A percentile compares a stretch with the other conserved stretches of the same genome.
Evolutionary conservation across 176 grass and related monocot species (phyloP).

Genomic region (Dactylis glomerata): DNA sequence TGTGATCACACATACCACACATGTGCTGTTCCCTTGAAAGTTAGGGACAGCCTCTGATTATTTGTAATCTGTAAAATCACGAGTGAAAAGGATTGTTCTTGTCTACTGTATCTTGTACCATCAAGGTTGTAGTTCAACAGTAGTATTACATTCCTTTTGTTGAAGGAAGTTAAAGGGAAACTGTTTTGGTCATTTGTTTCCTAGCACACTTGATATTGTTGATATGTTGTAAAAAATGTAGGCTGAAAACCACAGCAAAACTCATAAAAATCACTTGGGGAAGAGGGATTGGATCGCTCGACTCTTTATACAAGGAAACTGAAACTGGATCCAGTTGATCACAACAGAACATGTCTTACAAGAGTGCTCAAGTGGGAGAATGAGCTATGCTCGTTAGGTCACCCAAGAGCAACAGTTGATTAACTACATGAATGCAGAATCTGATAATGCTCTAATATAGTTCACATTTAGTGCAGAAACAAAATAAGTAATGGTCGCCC

Average conservation of each 20-base stretch:
- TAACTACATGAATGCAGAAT: neutral
- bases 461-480: neutral
- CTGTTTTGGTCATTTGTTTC: neutral
- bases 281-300: neutral
- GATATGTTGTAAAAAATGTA: neutral
- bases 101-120: slow-evolving; percentile 11
- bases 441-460: neutral
- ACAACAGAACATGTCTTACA: neutral
- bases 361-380: neutral
- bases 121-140: neutral
- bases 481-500: neutral
- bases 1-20: slow-evolving; percentile 23
- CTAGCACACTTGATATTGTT: neutral
- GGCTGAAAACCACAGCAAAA: neutral
- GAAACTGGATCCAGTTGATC: neutral
- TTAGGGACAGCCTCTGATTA: slow-evolving; percentile 15
- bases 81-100: neutral
- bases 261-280: neutral
- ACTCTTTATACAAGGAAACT: neutral
- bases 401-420: neutral
- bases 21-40: slow-evolving; percentile 38
- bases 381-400: neutral
- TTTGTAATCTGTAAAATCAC: slow-evolving; percentile 30
- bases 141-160: neutral
- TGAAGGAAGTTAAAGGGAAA: neutral